A percentile compares a stretch with the other conserved stretches of the same genome.
Evolutionary conservation across 768 basidiomycete genomes (phyloP).

Genomic region (Pilatotrama ljubarskyi): DNA sequence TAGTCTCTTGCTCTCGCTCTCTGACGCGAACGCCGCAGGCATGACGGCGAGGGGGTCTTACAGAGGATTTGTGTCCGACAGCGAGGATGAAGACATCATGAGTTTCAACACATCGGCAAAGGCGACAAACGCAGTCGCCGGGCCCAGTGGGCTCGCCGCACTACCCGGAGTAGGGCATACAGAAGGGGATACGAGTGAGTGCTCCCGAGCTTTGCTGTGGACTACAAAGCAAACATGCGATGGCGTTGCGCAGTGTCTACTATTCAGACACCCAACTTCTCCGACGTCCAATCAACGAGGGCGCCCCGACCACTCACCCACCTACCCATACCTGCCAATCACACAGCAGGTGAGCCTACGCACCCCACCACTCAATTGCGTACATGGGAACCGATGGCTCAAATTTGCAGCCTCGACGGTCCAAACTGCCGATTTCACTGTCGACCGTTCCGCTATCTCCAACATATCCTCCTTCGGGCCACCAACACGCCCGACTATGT

Average conservation of each 20-base stretch:
- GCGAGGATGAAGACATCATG: slow-evolving; percentile 23
- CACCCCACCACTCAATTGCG: neutral
- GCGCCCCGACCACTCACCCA: neutral
- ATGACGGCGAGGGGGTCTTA: slow-evolving; percentile 3
- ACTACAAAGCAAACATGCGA: neutral
- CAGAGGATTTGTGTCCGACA: slow-evolving; percentile 19
- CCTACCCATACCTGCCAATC: neutral
- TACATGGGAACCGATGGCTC: neutral
- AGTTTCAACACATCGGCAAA: neutral
- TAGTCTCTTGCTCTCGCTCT: neutral
- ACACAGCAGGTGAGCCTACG: neutral
- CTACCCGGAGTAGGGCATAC: neutral
- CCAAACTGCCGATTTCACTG: slow-evolving; percentile 6
- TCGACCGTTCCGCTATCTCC: neutral
- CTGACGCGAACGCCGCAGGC: neutral
- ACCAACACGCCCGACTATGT: neutral
- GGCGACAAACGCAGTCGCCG: neutral
- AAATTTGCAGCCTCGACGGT: neutral
- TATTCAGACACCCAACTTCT: slow-evolving; percentile 14
- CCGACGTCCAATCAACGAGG: neutral
- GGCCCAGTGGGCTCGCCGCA: neutral
- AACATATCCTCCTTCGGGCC: slow-evolving; percentile 14
- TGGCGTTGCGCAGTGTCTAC: slow-evolving; percentile 2
- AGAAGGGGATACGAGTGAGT: neutral
- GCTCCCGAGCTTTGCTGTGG: too few relatives aligned